A percentile compares a stretch with the other conserved stretches of the same genome.
These are phyloP conservation scores for Penicillium psychrosexuale DNA, from an alignment of 2,329 filamentous ascomycete genomes.

Conservation along the genomic window DNA sequence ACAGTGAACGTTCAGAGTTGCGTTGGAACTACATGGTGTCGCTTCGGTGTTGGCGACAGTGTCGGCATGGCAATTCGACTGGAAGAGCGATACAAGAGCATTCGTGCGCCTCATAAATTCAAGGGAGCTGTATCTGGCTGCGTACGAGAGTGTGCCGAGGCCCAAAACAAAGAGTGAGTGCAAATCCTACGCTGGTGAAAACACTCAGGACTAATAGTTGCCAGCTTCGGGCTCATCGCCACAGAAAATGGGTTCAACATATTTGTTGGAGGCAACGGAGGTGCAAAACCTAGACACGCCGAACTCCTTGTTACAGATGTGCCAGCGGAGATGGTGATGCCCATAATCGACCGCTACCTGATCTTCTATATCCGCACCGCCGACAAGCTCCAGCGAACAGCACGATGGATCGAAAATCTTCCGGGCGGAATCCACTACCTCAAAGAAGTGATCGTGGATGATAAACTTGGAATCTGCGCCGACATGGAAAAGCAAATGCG, in stretches of 20 bases:
- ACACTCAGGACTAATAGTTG: slow-evolving; percentile 8
- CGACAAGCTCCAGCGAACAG: slow-evolving; percentile 84
- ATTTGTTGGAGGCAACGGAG: slow-evolving; percentile 85
- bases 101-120: slow-evolving; percentile 84
- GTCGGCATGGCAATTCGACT: slow-evolving; percentile 85
- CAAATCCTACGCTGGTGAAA: neutral
- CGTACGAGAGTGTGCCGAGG: slow-evolving; percentile 89
- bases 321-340: slow-evolving; percentile 73
- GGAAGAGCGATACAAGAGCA: slow-evolving; percentile 88
- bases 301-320: slow-evolving; percentile 86
- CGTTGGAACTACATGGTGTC: slow-evolving; percentile 87
- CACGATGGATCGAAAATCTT: slow-evolving; percentile 79
- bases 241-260: slow-evolving; percentile 93
- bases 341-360: slow-evolving; percentile 82
- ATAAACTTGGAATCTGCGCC: slow-evolving; percentile 80
- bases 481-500: slow-evolving; percentile 86
- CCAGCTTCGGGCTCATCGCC: slow-evolving; percentile 80
- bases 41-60: slow-evolving; percentile 83
- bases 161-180: slow-evolving; percentile 81
- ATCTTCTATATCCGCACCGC: slow-evolving; percentile 93
- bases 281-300: slow-evolving; percentile 76
- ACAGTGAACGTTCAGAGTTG: slow-evolving; percentile 58
- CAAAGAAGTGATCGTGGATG: slow-evolving; percentile 75
- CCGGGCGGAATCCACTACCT: slow-evolving; percentile 83
- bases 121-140: slow-evolving; percentile 89